Percentiles rank a stretch among this genome's conserved stretches.
phyloP scores from a whole-genome alignment of 371 early-diverging fungal species.

The Mortierella sp. region DNA sequence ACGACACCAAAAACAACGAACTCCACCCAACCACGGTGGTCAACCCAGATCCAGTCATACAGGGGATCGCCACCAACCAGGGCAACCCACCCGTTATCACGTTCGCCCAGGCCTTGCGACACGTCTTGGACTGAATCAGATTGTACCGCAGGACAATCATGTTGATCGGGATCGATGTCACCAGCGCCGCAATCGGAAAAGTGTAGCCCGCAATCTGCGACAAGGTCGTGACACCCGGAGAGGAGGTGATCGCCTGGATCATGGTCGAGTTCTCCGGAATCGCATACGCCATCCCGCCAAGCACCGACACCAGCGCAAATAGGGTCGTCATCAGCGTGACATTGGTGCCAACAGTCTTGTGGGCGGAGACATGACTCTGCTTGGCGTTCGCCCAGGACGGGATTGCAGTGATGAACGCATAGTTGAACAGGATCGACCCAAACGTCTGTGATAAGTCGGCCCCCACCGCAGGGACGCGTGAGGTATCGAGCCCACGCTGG shows the following conservation, averaged over 20 bases:
- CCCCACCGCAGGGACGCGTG: slow-evolving; percentile 60
- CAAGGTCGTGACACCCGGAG: slow-evolving; percentile 67
- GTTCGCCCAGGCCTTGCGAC: slow-evolving; percentile 66
- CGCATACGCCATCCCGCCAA: slow-evolving; percentile 68
- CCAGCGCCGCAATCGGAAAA: slow-evolving; percentile 78
- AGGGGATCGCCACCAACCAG: slow-evolving; percentile 73
- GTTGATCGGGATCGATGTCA: slow-evolving; percentile 83
- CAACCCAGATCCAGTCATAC: slow-evolving; percentile 60
- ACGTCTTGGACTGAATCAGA: slow-evolving; percentile 66
- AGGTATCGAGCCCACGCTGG: slow-evolving; percentile 62
- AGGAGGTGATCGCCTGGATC: slow-evolving; percentile 61
- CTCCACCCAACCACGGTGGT: slow-evolving; percentile 61
- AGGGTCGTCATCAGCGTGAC: slow-evolving; percentile 62
- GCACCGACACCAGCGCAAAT: slow-evolving; percentile 62
- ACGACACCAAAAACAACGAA: slow-evolving; percentile 67
- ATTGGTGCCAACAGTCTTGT: slow-evolving; percentile 62
- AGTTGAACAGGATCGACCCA: slow-evolving; percentile 75
- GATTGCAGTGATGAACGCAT: slow-evolving; percentile 71
- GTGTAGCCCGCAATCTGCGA: slow-evolving; percentile 73
- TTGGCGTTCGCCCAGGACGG: slow-evolving; percentile 74
- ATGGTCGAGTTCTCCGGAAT: slow-evolving; percentile 61
- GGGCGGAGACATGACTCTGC: slow-evolving; percentile 63
- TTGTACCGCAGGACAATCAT: slow-evolving; percentile 81
- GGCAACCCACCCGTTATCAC: slow-evolving; percentile 62
- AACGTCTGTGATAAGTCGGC: slow-evolving; percentile 62